These are phyloP conservation scores for Penicillium herquei DNA, from an alignment of 495 filamentous ascomycete species.

Conservation along the genomic window DNA sequence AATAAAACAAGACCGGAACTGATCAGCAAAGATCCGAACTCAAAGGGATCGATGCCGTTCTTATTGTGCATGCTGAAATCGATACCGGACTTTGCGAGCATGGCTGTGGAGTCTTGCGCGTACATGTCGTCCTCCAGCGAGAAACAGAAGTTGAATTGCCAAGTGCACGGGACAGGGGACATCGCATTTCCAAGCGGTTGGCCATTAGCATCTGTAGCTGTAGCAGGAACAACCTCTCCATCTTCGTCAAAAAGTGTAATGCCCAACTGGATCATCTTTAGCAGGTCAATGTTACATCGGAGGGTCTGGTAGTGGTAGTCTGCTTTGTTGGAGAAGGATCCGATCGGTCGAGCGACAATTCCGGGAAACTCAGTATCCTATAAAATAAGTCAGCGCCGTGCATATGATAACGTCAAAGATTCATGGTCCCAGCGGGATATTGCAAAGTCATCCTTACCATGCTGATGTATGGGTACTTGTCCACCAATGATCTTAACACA, in stretches of 20 bases:
- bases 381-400: conserved; percentile 3
- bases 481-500: conserved; percentile 71
- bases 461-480: conserved; percentile 89
- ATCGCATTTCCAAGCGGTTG: conserved; percentile 51
- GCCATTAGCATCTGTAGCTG: conserved; percentile 57
- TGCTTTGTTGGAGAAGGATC: conserved; percentile 86
- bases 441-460: conserved; percentile 67
- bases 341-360: conserved; percentile 92
- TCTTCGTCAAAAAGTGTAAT: conserved; percentile 87
- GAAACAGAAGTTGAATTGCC: conserved; percentile 99
- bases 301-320: conserved; percentile 99
- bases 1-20: conserved; percentile 88
- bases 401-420: background rate
- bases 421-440: background rate
- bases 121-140: conserved; percentile 95
- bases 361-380: conserved; percentile 98
- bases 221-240: conserved; percentile 77
- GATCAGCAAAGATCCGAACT: conserved; percentile 86
- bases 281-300: conserved; percentile 92
- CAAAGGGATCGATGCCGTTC: conserved; percentile 85
- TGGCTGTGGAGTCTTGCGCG: conserved; percentile 85
- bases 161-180: conserved; percentile 76
- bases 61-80: conserved; percentile 79
- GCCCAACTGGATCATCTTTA: conserved; percentile 95
- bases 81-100: conserved; percentile 80